Evolutionary conservation across 2,329 filamentous ascomycete species (phyloP), one percentile per base, ranked within the genome.

Genomic region (Xylariaceae sp.): DNA sequence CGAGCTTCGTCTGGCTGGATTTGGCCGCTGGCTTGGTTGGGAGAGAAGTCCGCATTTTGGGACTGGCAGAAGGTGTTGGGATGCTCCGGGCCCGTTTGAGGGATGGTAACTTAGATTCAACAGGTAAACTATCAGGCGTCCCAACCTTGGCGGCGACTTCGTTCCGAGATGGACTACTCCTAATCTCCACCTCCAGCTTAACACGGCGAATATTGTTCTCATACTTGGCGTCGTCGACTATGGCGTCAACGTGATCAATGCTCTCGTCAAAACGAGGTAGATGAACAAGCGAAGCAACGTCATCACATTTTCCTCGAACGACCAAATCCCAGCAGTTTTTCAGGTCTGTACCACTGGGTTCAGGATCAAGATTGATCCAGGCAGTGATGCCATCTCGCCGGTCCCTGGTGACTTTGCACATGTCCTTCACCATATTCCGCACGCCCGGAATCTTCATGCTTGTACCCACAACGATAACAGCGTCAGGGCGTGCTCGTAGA

Each of bases 401-500:
- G 64, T 86, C 84, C 57, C 92, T 82, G n/a, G 95, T 89, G 30
- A 90, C 86, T 47, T 86, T 84, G 69, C 91, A 96, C 80, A 97
- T 84, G 70, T 96, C 92, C 68, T 88, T 88, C 54, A 92, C 91
- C 53, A 99, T 87, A 50, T 92, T 83, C 57, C 89, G 85, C 41
- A 96, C 91, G 8, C 94, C 94, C 0, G 92, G 92, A 47, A 99
- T 92, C 69, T 97, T 97, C 63, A 99, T 76, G 54, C 89, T 96
- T 2, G 94, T 99, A 49, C 94, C 94, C 8, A 96, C 94, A 26
- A 99, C 94, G 61, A 99, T 85, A 22, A 99, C 81, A 16, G 92
- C 92, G 69, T 97, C 94, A 0, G 94, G 92, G 36, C 91, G 81
- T 40, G 86, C 82, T 56, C 90, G 87, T 54, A 97, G 76, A 68